phyloP scores from a whole-genome alignment of 257 asterid genomes.

The Solanum rostratum region DNA sequence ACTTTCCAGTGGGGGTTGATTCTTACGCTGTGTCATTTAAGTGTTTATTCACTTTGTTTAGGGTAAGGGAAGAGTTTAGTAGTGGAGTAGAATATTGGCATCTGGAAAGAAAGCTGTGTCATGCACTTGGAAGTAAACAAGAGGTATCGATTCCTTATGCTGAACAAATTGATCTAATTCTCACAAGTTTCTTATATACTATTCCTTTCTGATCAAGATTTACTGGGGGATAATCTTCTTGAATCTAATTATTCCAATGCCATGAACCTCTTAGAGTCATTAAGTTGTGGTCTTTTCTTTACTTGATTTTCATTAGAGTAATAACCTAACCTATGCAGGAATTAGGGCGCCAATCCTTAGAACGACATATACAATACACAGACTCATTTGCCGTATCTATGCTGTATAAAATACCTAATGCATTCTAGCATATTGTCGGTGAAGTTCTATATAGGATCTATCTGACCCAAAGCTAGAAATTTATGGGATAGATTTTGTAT shows the following conservation, averaged over 20 bases:
- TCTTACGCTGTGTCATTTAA: background rate
- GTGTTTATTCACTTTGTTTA: slow-evolving; percentile 9
- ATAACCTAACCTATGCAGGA: background rate
- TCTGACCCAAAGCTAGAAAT: background rate
- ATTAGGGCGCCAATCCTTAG: background rate
- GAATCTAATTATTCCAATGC: background rate
- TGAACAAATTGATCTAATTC: background rate
- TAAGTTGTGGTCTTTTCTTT: background rate
- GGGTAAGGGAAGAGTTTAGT: slow-evolving; percentile 66
- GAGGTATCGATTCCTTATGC: slow-evolving; percentile 26
- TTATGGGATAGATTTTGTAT: background rate
- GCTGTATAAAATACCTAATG: background rate
- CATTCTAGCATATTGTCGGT: background rate
- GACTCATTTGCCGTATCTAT: background rate
- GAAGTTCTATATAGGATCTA: background rate
- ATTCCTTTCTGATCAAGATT: background rate
- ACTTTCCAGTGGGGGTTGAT: background rate
- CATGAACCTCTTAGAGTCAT: background rate
- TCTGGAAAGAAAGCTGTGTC: slow-evolving; percentile 80
- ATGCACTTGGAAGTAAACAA: slow-evolving; percentile 35
- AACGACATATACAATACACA: background rate
- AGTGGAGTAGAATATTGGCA: slow-evolving; percentile 82
- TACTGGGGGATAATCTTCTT: background rate
- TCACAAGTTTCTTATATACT: background rate
- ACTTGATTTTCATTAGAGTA: background rate